Evolutionary conservation across 202 grass and related monocot genomes (phyloP), one percentile per base, ranked within the genome.

Genomic region (Schoenoplectus triqueter): DNA sequence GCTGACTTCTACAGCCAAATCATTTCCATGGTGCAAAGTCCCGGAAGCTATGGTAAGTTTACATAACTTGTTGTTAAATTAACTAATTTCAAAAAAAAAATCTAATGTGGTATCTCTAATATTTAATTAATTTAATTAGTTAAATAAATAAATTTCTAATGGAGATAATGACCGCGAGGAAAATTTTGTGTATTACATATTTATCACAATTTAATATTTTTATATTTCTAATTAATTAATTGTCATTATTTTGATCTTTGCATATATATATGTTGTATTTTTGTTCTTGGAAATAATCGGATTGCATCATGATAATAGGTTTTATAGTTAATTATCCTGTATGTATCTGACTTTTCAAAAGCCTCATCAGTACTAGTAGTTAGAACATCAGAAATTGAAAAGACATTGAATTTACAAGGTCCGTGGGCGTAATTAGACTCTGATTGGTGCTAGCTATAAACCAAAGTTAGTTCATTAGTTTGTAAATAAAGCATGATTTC

Each of bases 1-100:
- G 95, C 85, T 5, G 89, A 98, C 42, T 98, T 93, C 89, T 98
- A 92, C 88, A 66, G 78, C 4, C 92, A 96, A 85, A 82, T 96
- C 82, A 87, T 63, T 0, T 84, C 86, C 39, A 96, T 96, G 93
- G 85, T 91, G 49, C 73, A 88, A 60, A 69, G 80, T 0, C 93
- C 93, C 15, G 86, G 83, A 57, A 93, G 86, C 48, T 93, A 93
- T 10, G 93, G 93, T 95, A 20, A 87, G 93, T 66, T 31, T 2
- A 67, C 19, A 56, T 56, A 56, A 31, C 31, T 31, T 31, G 31
- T 31, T 31, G 31, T 31, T 31, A 31, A 31, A 31, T 31, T 31
- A 31, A 31, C 40, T 59, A 59, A 59, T 59, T 59, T 15, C n/a
- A n/a, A n/a, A n/a, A n/a, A n/a, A n/a, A n/a, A n/a, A n/a, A n/a